These are phyloP conservation scores for Lactarius trivialis DNA, from an alignment of 768 basidiomycete genomes.

Conservation along the genomic window DNA sequence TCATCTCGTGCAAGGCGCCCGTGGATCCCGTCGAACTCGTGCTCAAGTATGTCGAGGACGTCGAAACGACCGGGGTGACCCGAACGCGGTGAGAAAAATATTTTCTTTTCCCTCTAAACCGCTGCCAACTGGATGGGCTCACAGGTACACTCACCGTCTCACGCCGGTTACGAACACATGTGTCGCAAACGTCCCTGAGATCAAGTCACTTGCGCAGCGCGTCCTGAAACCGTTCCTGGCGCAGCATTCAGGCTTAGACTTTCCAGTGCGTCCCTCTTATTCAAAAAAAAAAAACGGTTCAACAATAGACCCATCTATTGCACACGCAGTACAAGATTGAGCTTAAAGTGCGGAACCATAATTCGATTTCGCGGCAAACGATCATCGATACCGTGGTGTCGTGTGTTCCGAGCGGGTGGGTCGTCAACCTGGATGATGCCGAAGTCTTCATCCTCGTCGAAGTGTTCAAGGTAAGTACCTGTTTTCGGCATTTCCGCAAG, in stretches of 20 bases:
- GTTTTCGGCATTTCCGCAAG: background rate
- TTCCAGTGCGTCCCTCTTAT: slow-evolving; percentile 36
- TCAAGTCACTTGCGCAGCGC: slow-evolving; percentile 51
- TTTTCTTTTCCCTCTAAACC: too few relatives aligned
- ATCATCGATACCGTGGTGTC: slow-evolving; percentile 64
- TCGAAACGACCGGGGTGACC: slow-evolving; percentile 55
- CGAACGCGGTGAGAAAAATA: slow-evolving; percentile 49
- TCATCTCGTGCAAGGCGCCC: slow-evolving; percentile 73
- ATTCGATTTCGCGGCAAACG: slow-evolving; percentile 49
- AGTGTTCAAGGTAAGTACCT: slow-evolving; percentile 66
- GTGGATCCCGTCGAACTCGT: slow-evolving; percentile 72
- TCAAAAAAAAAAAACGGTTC: background rate
- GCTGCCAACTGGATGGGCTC: background rate
- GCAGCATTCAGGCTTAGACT: slow-evolving; percentile 38
- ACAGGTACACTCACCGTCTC: slow-evolving; percentile 63
- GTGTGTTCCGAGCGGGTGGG: slow-evolving; percentile 62
- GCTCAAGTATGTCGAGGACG: slow-evolving; percentile 52
- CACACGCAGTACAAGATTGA: slow-evolving; percentile 74
- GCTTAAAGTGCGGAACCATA: slow-evolving; percentile 68
- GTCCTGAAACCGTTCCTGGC: slow-evolving; percentile 49
- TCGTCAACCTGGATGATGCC: slow-evolving; percentile 61
- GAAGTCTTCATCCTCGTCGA: slow-evolving; percentile 73
- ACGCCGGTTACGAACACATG: slow-evolving; percentile 65
- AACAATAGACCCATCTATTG: background rate
- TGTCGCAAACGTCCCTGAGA: slow-evolving; percentile 62